Percentiles rank a stretch among this genome's conserved stretches.
These are phyloP conservation scores for Fraxinus anomala DNA, from an alignment of 257 asterid species.

Conservation along the genomic window DNA sequence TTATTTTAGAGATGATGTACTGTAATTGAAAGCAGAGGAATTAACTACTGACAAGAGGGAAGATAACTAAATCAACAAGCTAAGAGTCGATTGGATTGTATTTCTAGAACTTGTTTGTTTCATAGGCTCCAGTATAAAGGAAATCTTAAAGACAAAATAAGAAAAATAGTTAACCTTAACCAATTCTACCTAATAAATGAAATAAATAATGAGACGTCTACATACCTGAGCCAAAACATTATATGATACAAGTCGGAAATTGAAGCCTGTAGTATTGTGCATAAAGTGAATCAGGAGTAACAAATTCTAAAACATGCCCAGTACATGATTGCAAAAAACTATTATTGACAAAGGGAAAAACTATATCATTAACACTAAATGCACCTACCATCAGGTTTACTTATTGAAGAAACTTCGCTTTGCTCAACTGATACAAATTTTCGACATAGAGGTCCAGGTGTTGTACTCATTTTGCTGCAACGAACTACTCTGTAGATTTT, in stretches of 20 bases:
- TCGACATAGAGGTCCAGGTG: conserved; percentile 54
- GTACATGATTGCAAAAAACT: conserved; percentile 3
- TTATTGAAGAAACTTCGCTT: conserved; percentile 55
- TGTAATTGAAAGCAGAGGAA: conserved; percentile 1
- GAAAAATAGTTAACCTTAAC: neutral
- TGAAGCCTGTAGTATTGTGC: conserved; percentile 53
- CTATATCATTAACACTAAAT: conserved; percentile 6
- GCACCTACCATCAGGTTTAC: conserved; percentile 58
- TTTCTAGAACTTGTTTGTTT: neutral
- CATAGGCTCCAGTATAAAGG: neutral
- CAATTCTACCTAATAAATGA: conserved; percentile 14
- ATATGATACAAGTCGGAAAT: conserved; percentile 79
- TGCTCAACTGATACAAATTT: conserved; percentile 79
- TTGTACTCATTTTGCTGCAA: conserved; percentile 58
- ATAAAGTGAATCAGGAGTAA: conserved; percentile 22
- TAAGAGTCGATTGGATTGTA: neutral
- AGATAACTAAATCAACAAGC: neutral
- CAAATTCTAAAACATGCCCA: conserved; percentile 1
- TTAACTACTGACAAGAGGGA: neutral
- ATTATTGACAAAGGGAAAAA: neutral
- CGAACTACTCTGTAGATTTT: conserved; percentile 48
- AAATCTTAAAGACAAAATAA: neutral
- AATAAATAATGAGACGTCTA: neutral
- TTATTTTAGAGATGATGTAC: neutral
- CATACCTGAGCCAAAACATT: conserved; percentile 91